phyloP scores from a whole-genome alignment of 805 yeast species.

The Teunomyces stri region DNA sequence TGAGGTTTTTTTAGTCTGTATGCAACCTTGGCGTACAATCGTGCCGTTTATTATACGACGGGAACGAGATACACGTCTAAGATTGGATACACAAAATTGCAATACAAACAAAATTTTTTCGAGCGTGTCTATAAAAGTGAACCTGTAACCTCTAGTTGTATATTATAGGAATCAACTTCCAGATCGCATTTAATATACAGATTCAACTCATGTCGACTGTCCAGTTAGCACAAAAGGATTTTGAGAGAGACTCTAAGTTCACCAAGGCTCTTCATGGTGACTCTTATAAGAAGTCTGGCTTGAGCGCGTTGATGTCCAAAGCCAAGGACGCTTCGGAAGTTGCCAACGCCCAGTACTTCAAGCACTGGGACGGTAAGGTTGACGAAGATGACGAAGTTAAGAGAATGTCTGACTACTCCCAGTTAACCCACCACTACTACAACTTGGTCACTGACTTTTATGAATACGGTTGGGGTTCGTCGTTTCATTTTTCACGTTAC shows the following conservation, averaged over 20 bases:
- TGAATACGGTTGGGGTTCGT: constrained; percentile 99
- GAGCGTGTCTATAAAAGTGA: constrained; percentile 2
- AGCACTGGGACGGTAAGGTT: constrained; percentile 95
- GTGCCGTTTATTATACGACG: constrained; percentile 2
- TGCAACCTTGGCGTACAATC: neutral
- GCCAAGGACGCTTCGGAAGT: constrained; percentile 71
- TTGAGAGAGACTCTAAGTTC: constrained; percentile 63
- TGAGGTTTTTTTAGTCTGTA: neutral
- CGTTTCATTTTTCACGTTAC: constrained; percentile 95
- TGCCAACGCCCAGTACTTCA: constrained; percentile 87
- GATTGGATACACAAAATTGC: neutral
- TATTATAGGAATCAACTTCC: neutral
- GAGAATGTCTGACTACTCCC: constrained; percentile 83
- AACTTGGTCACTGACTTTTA: constrained; percentile 96
- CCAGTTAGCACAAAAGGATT: constrained; percentile 45
- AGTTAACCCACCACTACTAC: constrained; percentile 91
- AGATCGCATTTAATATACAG: neutral
- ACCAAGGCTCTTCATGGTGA: constrained; percentile 87
- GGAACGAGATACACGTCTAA: constrained; percentile 2
- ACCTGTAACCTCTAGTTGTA: neutral
- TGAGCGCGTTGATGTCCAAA: constrained; percentile 74
- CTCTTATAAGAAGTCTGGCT: constrained; percentile 63
- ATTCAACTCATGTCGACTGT: constrained; percentile 7
- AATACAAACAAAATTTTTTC: constrained; percentile 2
- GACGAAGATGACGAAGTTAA: constrained; percentile 65